These are phyloP conservation scores for Solanum microdontum DNA, from an alignment of 257 asterid genomes.

Conservation along the genomic window DNA sequence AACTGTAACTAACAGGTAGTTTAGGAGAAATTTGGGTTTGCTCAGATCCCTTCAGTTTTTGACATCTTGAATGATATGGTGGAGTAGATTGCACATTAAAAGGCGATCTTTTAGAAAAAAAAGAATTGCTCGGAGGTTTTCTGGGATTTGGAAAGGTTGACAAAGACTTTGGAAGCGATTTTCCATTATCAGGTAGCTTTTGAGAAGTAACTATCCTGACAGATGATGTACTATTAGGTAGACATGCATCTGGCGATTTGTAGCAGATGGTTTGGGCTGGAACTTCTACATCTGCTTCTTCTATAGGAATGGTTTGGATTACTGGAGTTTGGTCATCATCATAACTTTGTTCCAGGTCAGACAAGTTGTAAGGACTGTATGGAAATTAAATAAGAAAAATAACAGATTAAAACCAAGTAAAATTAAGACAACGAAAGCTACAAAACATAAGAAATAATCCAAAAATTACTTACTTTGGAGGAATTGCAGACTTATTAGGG, in stretches of 20 bases:
- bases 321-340: constrained; percentile 21
- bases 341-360: background rate
- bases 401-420: constrained; percentile 4
- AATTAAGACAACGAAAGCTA: background rate
- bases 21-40: background rate
- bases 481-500: constrained; percentile 16
- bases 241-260: background rate
- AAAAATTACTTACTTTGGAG: constrained; percentile 21
- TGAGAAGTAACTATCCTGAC: background rate
- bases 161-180: background rate
- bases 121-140: background rate
- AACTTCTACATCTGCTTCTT: background rate
- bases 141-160: background rate
- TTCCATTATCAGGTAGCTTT: background rate
- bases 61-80: background rate
- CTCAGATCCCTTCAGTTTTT: background rate
- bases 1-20: background rate
- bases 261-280: background rate
- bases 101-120: background rate
- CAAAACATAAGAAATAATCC: background rate
- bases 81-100: background rate
- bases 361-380: constrained; percentile 16
- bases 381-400: background rate
- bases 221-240: background rate
- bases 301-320: constrained; percentile 16